phyloP scores from a whole-genome alignment of 768 basidiomycete genomes.

The Boletus reticulatus region DNA sequence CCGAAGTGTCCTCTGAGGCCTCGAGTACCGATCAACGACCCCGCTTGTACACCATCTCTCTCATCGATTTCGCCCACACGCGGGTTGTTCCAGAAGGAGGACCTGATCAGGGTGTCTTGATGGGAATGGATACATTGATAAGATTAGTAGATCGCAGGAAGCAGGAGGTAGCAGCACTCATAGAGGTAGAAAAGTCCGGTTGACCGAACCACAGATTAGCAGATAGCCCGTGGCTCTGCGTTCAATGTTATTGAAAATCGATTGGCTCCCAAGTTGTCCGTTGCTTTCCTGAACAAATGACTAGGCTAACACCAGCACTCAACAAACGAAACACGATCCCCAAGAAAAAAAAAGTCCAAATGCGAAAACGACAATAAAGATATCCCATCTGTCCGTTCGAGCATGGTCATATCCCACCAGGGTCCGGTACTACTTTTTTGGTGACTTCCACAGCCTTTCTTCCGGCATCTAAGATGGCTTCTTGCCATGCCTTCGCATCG shows the following conservation, averaged over 20 bases:
- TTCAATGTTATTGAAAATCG: not conserved
- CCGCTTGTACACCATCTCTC: constrained; percentile 55
- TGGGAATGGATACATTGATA: constrained; percentile 68
- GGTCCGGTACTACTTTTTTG: not conserved
- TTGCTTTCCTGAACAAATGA: not conserved
- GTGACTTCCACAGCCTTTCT: constrained; percentile 15
- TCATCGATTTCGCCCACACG: constrained; percentile 97
- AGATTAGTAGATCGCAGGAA: constrained; percentile 58
- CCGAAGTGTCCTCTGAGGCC: constrained; percentile 40
- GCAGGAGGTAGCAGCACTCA: constrained; percentile 35
- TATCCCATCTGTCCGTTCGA: constrained; percentile 1
- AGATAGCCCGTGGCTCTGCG: not conserved
- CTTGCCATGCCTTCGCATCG: constrained; percentile 57
- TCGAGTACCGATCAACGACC: constrained; percentile 2
- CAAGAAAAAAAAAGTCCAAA: not conserved
- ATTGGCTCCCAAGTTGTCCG: not conserved
- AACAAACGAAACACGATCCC: not conserved
- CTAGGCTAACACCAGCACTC: not conserved
- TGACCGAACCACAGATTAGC: not conserved
- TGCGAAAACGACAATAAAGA: constrained; percentile 6
- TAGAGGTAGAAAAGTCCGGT: not conserved
- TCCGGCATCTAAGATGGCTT: constrained; percentile 33
- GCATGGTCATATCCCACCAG: not conserved
- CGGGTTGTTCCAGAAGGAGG: constrained; percentile 64
- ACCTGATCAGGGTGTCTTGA: constrained; percentile 74